Percentiles rank a stretch among this genome's conserved stretches.
These are phyloP conservation scores for Leptodermis oblonga DNA, from an alignment of 257 asterid species.

Conservation along the genomic window DNA sequence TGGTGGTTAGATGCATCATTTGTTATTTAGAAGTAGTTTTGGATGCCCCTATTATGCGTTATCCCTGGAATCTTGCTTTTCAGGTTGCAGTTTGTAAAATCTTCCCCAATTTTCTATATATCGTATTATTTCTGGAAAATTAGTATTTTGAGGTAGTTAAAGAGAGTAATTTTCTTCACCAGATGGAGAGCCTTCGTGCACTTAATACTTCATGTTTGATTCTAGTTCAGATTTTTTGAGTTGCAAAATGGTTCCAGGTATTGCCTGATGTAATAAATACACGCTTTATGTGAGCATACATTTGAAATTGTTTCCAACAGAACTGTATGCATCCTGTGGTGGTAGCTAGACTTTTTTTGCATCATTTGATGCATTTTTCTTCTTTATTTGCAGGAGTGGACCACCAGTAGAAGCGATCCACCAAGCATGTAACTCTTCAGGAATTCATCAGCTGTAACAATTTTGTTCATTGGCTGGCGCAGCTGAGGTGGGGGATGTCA, in stretches of 20 bases:
- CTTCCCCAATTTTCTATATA: too few species aligned
- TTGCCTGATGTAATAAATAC: neutral
- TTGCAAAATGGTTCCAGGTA: neutral
- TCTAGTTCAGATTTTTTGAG: neutral
- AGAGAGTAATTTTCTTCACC: neutral
- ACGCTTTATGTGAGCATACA: neutral
- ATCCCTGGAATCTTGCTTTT: neutral
- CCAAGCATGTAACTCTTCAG: constrained; percentile 19
- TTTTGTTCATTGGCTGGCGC: constrained; percentile 18
- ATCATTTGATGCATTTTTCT: constrained; percentile 5
- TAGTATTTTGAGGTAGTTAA: too few species aligned
- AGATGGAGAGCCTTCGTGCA: neutral
- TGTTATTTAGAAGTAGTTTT: neutral
- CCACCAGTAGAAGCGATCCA: constrained; percentile 41
- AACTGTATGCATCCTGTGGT: neutral
- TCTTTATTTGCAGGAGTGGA: constrained; percentile 40
- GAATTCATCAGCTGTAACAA: constrained; percentile 17
- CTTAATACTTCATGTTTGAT: too few species aligned
- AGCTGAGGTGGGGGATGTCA: constrained; percentile 19
- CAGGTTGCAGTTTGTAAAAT: too few species aligned
- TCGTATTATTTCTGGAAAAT: too few species aligned
- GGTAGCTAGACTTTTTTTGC: neutral
- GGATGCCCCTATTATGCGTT: neutral
- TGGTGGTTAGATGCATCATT: neutral
- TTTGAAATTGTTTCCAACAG: neutral